Evolutionary conservation across 2,329 filamentous ascomycete species (phyloP).

Genomic region (Aspergillus aculeatus): DNA sequence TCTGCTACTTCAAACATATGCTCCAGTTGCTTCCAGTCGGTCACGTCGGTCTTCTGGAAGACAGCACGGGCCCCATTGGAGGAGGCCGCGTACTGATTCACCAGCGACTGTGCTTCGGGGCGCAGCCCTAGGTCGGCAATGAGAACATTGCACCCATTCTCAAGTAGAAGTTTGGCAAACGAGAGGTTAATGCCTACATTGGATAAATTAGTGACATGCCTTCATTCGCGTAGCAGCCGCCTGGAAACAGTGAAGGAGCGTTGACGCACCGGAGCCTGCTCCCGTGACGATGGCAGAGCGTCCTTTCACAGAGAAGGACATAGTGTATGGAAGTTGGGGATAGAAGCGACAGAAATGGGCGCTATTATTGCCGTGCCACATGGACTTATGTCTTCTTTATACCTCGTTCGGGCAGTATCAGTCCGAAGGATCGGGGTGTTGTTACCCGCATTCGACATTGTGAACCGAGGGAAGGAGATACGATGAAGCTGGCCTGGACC

Average conservation of each 20-base stretch:
- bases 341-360: not conserved
- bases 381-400: not conserved
- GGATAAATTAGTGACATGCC: not conserved
- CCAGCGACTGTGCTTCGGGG: conserved; percentile 44
- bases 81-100: conserved; percentile 36
- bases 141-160: conserved; percentile 48
- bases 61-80: conserved; percentile 34
- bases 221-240: not conserved
- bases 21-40: conserved; percentile 50
- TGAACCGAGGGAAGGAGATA: not conserved
- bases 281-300: conserved; percentile 56
- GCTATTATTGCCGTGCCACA: not conserved
- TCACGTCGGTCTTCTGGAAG: conserved; percentile 51
- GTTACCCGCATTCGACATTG: not conserved
- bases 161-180: conserved; percentile 45
- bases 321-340: conserved; percentile 11
- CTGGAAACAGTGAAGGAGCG: not conserved
- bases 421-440: not conserved
- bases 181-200: conserved; percentile 46
- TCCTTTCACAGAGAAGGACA: conserved; percentile 44
- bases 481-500: not conserved
- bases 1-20: conserved; percentile 51
- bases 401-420: not conserved
- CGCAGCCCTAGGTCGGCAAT: conserved; percentile 47
- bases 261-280: conserved; percentile 50